A percentile compares a stretch with the other conserved stretches of the same genome.
Conservation (phyloP, 1,139 yeast species). For the Nakaseomyces bracarensis region DNA sequence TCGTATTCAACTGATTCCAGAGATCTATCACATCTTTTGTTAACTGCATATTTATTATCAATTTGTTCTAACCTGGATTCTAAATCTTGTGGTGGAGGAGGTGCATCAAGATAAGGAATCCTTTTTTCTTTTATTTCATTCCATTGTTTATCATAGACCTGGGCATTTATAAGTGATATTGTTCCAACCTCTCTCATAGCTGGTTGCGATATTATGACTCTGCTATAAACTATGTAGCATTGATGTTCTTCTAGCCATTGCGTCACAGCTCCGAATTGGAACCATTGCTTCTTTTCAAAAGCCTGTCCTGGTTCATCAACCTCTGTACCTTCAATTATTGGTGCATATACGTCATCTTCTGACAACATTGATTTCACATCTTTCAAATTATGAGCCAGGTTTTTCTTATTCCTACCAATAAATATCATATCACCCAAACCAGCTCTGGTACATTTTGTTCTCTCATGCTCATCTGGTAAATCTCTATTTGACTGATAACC, state of each 20-base stretch:
- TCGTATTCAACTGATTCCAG: neutral
- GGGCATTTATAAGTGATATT: slow-evolving; percentile 17
- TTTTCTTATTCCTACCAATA: neutral
- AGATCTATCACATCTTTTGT: neutral
- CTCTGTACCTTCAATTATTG: slow-evolving; percentile 4
- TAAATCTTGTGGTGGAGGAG: slow-evolving; percentile 11
- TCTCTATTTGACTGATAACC: neutral
- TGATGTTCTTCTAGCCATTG: slow-evolving; percentile 19
- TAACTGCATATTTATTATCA: neutral
- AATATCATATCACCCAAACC: neutral
- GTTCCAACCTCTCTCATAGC: slow-evolving; percentile 11
- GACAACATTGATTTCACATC: neutral
- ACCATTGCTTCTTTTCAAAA: slow-evolving; percentile 17
- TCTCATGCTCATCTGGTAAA: neutral
- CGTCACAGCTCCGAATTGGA: slow-evolving; percentile 18
- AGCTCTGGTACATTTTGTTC: neutral
- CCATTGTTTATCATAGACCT: slow-evolving; percentile 21
- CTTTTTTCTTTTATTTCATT: slow-evolving; percentile 16
- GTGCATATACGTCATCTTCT: neutral
- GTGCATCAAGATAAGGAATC: slow-evolving; percentile 16
- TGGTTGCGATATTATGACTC: slow-evolving; percentile 13
- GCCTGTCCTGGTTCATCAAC: slow-evolving; percentile 10
- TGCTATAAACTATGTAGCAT: slow-evolving; percentile 17
- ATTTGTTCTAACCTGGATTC: neutral
- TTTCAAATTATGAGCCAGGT: neutral